Evolutionary conservation across 768 basidiomycete genomes (phyloP).

Genomic region (Lentinula lateritia): DNA sequence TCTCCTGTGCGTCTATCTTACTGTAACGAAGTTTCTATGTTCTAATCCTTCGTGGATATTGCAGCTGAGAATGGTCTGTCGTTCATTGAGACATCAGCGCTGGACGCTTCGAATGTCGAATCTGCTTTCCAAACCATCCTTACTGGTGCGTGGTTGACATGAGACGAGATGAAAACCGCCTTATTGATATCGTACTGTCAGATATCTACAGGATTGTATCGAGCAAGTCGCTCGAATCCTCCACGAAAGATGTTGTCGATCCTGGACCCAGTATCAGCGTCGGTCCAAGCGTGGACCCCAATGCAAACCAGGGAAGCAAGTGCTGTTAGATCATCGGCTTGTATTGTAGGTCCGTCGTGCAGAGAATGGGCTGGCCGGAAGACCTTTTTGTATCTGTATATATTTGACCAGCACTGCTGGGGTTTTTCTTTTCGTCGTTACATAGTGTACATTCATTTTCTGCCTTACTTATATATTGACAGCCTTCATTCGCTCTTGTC

Average conservation of each 20-base stretch:
- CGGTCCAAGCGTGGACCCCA: conserved; percentile 64
- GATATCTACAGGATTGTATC: conserved; percentile 98
- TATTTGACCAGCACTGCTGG: background rate
- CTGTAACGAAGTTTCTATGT: background rate
- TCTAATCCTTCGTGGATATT: background rate
- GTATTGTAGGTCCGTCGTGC: background rate
- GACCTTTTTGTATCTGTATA: background rate
- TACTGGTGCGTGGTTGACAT: conserved; percentile 51
- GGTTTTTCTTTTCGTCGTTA: background rate
- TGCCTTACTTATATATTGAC: background rate
- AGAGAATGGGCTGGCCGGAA: background rate
- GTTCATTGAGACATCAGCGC: conserved; percentile 98
- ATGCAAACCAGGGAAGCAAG: conserved; percentile 48
- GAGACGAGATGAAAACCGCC: background rate
- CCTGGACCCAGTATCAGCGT: conserved; percentile 85
- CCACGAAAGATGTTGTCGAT: conserved; percentile 70
- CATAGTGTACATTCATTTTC: conserved; percentile 2
- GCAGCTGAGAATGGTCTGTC: conserved; percentile 86
- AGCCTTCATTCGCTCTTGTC: too few relatives aligned
- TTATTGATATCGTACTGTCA: conserved; percentile 23
- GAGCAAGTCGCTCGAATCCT: conserved; percentile 89
- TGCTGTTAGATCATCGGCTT: conserved; percentile 48
- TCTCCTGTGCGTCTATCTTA: conserved; percentile 57
- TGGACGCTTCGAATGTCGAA: conserved; percentile 99
- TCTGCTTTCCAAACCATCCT: conserved; percentile 95